Evolutionary conservation across 371 early-diverging fungal species (phyloP).

Genomic region (Saksenaea vasiformis): DNA sequence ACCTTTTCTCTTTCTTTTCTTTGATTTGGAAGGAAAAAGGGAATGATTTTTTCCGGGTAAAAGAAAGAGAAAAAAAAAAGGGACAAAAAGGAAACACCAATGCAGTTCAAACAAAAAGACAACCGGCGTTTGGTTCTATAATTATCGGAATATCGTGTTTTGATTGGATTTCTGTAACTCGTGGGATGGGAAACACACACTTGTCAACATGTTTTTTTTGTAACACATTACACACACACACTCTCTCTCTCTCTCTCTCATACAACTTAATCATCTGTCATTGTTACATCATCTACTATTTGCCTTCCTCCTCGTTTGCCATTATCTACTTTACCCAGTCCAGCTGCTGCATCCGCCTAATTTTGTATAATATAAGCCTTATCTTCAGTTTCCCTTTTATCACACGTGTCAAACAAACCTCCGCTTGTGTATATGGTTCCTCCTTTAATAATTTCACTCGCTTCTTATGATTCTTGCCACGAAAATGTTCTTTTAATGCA

Average conservation of each 20-base stretch:
- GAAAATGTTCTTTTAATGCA: conserved; percentile 43
- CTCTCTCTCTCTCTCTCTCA: conserved; percentile 5
- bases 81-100: neutral
- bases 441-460: conserved; percentile 77
- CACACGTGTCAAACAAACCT: conserved; percentile 52
- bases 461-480: conserved; percentile 54
- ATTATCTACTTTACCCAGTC: conserved; percentile 45
- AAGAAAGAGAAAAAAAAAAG: conserved; percentile 2
- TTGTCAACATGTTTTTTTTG: conserved; percentile 5
- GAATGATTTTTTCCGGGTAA: neutral
- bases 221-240: conserved; percentile 2
- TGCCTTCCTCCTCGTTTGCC: conserved; percentile 45
- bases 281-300: conserved; percentile 33
- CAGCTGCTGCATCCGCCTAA: conserved; percentile 54
- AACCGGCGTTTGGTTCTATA: neutral
- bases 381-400: neutral
- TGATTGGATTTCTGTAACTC: conserved; percentile 2
- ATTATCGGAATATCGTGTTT: conserved; percentile 2
- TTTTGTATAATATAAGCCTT: neutral
- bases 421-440: conserved; percentile 87
- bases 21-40: neutral
- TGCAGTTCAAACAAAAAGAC: neutral
- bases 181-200: neutral
- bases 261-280: conserved; percentile 30
- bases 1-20: neutral